Conservation (phyloP, 169 alveolate species). For the Fabrea salina region DNA sequence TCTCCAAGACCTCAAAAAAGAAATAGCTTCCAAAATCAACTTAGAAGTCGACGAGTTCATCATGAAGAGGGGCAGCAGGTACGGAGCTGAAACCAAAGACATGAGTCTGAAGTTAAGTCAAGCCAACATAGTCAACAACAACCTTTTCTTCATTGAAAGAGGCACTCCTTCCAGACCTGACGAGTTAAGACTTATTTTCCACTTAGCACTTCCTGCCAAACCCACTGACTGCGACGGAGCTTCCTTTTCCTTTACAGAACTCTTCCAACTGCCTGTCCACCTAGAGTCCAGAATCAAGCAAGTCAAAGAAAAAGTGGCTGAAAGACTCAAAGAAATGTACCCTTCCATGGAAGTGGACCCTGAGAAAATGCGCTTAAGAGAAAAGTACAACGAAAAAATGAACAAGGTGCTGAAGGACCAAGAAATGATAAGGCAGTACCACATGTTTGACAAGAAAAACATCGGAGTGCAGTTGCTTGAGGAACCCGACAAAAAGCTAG, state of each 20-base stretch:
- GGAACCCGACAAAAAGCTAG: background rate
- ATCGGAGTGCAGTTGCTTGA: background rate
- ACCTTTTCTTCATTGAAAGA: background rate
- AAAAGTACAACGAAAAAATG: background rate
- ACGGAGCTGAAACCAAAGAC: slow-evolving; percentile 26
- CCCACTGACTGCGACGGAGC: background rate
- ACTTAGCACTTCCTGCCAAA: background rate
- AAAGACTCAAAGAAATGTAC: background rate
- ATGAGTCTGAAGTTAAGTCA: background rate
- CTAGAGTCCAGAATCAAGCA: background rate
- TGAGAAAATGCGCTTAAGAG: slow-evolving; percentile 11
- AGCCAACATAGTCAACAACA: background rate
- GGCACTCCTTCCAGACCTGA: slow-evolving; percentile 10
- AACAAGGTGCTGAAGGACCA: background rate
- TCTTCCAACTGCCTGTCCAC: slow-evolving; percentile 5
- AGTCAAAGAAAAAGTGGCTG: slow-evolving; percentile 5
- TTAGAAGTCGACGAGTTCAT: slow-evolving; percentile 19
- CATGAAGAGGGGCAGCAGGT: slow-evolving; percentile 20
- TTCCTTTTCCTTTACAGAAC: background rate
- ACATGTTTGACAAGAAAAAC: background rate
- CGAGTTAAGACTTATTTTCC: background rate
- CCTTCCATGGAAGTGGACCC: background rate
- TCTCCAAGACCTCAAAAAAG: background rate
- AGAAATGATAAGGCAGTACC: background rate
- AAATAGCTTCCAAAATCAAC: background rate